phyloP scores from a whole-genome alignment of 345 rosid species.

The Capsella bursapastoris region DNA sequence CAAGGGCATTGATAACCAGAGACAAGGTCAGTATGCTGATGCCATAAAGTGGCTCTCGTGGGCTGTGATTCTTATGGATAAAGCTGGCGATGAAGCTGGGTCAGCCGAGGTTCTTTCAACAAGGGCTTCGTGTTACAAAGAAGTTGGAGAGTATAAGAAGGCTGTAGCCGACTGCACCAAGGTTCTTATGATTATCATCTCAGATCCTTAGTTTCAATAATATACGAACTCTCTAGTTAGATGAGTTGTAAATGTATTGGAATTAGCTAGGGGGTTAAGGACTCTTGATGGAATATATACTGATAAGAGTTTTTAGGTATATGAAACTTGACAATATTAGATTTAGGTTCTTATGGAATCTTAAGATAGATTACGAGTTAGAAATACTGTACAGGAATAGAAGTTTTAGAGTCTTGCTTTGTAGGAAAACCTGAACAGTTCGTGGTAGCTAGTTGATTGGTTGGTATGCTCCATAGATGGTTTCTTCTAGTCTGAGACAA shows the following conservation, averaged over 20 bases:
- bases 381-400: conserved; percentile 1
- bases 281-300: conserved; percentile 4
- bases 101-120: conserved; percentile 68
- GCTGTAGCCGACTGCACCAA: conserved; percentile 94
- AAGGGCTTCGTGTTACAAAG: conserved; percentile 98
- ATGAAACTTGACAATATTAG: neutral
- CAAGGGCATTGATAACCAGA: conserved; percentile 87
- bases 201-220: conserved; percentile 3
- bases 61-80: conserved; percentile 89
- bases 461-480: conserved; percentile 11
- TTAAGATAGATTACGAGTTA: neutral
- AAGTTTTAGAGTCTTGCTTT: conserved; percentile 4
- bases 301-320: conserved; percentile 1
- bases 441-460: neutral
- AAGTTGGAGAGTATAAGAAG: conserved; percentile 98
- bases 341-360: conserved; percentile 16
- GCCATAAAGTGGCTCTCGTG: conserved; percentile 99
- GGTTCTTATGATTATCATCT: conserved; percentile 34
- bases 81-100: conserved; percentile 61
- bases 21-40: conserved; percentile 94
- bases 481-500: conserved; percentile 2
- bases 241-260: neutral
- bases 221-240: conserved; percentile 4
- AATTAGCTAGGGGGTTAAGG: conserved; percentile 8
- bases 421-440: conserved; percentile 11